phyloP scores from a whole-genome alignment of 768 basidiomycete genomes.

The Trametes maxima region DNA sequence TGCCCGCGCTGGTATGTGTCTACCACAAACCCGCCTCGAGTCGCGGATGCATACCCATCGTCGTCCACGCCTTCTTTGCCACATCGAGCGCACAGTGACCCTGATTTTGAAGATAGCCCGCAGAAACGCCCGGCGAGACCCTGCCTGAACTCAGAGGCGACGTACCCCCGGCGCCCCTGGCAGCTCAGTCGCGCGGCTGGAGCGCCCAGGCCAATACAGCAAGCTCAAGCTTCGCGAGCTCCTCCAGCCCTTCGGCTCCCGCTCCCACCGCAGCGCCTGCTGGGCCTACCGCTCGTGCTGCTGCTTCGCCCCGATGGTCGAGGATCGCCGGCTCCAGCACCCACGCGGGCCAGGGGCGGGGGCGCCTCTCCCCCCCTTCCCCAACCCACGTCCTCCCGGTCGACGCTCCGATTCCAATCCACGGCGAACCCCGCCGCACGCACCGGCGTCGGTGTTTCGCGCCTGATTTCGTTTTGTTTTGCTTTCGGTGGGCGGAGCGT shows the following conservation, averaged over 20 bases:
- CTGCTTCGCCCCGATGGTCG: conserved; percentile 20
- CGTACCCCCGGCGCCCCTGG: background rate
- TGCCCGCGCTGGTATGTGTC: background rate
- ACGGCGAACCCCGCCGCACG: background rate
- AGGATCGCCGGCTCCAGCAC: conserved; percentile 17
- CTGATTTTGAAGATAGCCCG: background rate
- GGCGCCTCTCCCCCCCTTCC: background rate
- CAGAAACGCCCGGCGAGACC: background rate
- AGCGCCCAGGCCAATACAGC: background rate
- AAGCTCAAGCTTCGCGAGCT: background rate
- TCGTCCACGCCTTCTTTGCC: background rate
- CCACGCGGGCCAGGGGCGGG: background rate
- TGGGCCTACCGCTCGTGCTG: conserved; percentile 1
- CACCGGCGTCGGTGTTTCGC: background rate
- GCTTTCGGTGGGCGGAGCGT: too few relatives aligned
- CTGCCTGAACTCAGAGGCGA: background rate
- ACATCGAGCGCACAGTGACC: background rate
- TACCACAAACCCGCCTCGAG: background rate
- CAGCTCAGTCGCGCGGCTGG: background rate
- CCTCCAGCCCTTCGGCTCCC: background rate
- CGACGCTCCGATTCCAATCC: background rate
- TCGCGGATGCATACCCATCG: too few relatives aligned
- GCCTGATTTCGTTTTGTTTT: background rate
- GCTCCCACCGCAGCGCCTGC: background rate
- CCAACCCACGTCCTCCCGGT: background rate